A percentile compares a stretch with the other conserved stretches of the same genome.
Evolutionary conservation across 1,284 basidiomycete genomes (phyloP).

Genomic region (Leccinum pachyderme): DNA sequence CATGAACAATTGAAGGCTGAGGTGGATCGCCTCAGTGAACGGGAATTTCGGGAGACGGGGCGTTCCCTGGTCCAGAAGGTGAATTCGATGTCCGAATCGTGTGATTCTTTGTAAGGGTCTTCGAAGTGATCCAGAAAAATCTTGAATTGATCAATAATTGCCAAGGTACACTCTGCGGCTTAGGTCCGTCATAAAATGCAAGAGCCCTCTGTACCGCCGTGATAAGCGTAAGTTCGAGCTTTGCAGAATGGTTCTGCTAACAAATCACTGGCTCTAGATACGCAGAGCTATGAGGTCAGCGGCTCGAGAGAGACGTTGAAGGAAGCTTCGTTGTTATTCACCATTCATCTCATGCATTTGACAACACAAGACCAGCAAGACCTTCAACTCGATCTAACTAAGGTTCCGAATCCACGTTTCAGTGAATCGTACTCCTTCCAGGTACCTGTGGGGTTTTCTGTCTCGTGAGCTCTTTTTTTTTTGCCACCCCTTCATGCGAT

Average conservation of each 20-base stretch:
- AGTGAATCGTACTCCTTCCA: constrained; percentile 34
- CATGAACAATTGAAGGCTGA: constrained; percentile 23
- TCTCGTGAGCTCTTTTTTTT: constrained; percentile 35
- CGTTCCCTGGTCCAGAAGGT: constrained; percentile 24
- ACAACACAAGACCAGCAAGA: constrained; percentile 42
- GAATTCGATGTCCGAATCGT: constrained; percentile 21
- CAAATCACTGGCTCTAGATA: constrained; percentile 2
- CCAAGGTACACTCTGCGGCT: constrained; percentile 21
- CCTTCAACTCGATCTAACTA: constrained; percentile 38
- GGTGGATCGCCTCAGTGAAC: constrained; percentile 16
- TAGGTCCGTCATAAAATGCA: constrained; percentile 4
- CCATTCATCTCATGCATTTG: constrained; percentile 39
- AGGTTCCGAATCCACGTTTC: constrained; percentile 39
- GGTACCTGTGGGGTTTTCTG: constrained; percentile 33
- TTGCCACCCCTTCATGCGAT: neutral
- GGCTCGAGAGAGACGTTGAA: constrained; percentile 19
- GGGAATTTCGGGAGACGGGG: constrained; percentile 15
- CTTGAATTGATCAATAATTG: neutral
- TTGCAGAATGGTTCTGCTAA: neutral
- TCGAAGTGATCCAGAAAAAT: neutral
- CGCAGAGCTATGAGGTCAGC: constrained; percentile 17
- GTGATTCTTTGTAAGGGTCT: constrained; percentile 19
- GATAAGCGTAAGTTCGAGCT: constrained; percentile 7
- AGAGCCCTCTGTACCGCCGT: neutral
- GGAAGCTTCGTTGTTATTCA: constrained; percentile 34